Conservation (phyloP, 352 stramenopile genomes). For the Pythium phragmiticola region DNA sequence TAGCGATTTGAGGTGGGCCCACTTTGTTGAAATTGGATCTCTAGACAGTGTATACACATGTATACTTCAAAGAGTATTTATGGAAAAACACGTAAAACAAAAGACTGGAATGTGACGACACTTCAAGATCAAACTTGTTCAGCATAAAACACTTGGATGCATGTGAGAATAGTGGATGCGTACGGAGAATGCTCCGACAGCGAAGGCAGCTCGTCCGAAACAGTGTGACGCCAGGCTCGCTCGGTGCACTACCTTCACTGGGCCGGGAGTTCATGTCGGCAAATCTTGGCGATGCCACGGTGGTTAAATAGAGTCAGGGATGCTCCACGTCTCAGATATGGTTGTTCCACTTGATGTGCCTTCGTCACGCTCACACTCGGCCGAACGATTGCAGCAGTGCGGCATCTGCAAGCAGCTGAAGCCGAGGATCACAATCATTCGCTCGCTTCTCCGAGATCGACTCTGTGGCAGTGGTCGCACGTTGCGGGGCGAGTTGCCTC, state of each 20-base stretch:
- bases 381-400: constrained; percentile 70
- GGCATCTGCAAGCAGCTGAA: constrained; percentile 74
- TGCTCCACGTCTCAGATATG: neutral
- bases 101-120: too few relatives aligned
- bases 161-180: too few relatives aligned
- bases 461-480: neutral
- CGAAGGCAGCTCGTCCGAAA: too few relatives aligned
- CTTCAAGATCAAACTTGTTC: too few relatives aligned
- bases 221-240: neutral
- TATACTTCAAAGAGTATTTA: neutral
- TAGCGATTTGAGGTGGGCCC: constrained; percentile 7
- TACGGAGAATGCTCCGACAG: too few relatives aligned
- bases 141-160: too few relatives aligned
- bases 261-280: neutral
- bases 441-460: constrained; percentile 6
- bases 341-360: neutral
- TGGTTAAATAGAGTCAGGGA: constrained; percentile 7
- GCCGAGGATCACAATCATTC: constrained; percentile 38
- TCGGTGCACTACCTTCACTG: constrained; percentile 12
- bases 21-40: neutral
- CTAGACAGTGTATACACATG: neutral
- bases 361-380: constrained; percentile 27
- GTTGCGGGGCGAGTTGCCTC: constrained; percentile 30
- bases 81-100: too few relatives aligned
- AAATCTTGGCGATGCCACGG: neutral